Percentiles rank a stretch among this genome's conserved stretches.
These are phyloP conservation scores for Acanthamoeba culbertsoni DNA, from an alignment of 208 protist genomes.

Conservation along the genomic window DNA sequence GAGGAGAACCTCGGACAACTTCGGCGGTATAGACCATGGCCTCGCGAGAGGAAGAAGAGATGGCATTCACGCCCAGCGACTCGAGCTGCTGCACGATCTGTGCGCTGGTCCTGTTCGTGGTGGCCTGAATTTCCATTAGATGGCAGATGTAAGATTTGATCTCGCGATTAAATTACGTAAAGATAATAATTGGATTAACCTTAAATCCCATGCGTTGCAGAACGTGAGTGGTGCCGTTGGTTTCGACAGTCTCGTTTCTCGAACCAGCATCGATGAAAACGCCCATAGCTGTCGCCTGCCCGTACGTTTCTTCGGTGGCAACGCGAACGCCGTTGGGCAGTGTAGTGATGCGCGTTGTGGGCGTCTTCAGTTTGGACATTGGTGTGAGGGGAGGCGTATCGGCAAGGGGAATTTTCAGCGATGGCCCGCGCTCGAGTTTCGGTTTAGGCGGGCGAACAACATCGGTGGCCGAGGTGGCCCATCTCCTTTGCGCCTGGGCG, in stretches of 20 bases:
- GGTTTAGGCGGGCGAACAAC: not conserved
- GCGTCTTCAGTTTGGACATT: not conserved
- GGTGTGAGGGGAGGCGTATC: not conserved
- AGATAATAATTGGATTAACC: not conserved
- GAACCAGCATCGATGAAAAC: constrained; percentile 53
- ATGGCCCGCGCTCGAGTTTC: not conserved
- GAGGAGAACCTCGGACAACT: not conserved
- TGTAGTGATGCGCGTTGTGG: not conserved
- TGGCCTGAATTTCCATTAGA: not conserved
- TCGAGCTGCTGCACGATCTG: constrained; percentile 46
- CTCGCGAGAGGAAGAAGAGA: constrained; percentile 27
- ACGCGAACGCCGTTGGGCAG: constrained; percentile 44
- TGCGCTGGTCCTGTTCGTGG: not conserved
- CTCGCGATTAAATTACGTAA: too few species aligned
- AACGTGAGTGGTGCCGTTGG: constrained; percentile 37
- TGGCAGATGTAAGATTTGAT: not conserved
- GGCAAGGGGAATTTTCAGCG: not conserved
- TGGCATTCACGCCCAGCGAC: constrained; percentile 20
- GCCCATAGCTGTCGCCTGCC: not conserved
- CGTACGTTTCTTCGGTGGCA: constrained; percentile 42
- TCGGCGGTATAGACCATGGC: constrained; percentile 34
- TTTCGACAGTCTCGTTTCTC: constrained; percentile 9
- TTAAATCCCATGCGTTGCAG: constrained; percentile 31
- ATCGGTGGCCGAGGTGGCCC: not conserved
- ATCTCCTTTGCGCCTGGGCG: not conserved